Evolutionary conservation across 371 early-diverging fungal genomes (phyloP).

Genomic region (Zychaea mexicana): DNA sequence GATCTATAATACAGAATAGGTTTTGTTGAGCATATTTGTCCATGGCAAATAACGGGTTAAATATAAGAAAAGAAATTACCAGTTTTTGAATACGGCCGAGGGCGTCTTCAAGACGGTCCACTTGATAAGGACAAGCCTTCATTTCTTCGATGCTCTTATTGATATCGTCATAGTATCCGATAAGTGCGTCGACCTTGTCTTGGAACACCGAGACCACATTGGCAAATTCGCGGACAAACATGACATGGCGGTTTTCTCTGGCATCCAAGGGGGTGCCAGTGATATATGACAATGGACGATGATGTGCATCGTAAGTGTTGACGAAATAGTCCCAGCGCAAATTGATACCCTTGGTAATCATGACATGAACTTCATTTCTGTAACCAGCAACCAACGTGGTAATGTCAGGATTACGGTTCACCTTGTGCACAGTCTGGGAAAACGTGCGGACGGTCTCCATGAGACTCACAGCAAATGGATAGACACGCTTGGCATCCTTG

Average conservation of each 20-base stretch:
- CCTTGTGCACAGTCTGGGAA: slow-evolving; percentile 80
- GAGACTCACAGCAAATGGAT: slow-evolving; percentile 96
- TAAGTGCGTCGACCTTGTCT: slow-evolving; percentile 89
- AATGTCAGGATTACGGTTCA: slow-evolving; percentile 79
- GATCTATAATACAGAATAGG: slow-evolving; percentile 39
- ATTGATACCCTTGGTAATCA: slow-evolving; percentile 86
- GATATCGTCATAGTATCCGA: slow-evolving; percentile 84
- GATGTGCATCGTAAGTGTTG: slow-evolving; percentile 72
- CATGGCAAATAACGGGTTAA: slow-evolving; percentile 3
- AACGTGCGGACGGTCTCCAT: slow-evolving; percentile 95
- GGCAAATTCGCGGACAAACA: slow-evolving; percentile 95
- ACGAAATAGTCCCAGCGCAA: slow-evolving; percentile 97
- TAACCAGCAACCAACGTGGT: slow-evolving; percentile 86
- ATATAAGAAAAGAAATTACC: slow-evolving; percentile 23
- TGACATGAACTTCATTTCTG: slow-evolving; percentile 88
- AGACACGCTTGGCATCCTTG: slow-evolving; percentile 95
- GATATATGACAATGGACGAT: slow-evolving; percentile 48
- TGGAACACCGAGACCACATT: slow-evolving; percentile 90
- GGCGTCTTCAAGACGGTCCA: slow-evolving; percentile 66
- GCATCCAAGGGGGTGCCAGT: slow-evolving; percentile 58
- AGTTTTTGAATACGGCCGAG: slow-evolving; percentile 86
- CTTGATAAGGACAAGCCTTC: slow-evolving; percentile 76
- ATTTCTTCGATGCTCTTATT: slow-evolving; percentile 80
- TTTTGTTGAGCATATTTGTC: background rate
- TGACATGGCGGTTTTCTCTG: slow-evolving; percentile 86